Base-by-base conservation (phyloP, 805 yeast genomes). In the Ogataea kodamae region DNA sequence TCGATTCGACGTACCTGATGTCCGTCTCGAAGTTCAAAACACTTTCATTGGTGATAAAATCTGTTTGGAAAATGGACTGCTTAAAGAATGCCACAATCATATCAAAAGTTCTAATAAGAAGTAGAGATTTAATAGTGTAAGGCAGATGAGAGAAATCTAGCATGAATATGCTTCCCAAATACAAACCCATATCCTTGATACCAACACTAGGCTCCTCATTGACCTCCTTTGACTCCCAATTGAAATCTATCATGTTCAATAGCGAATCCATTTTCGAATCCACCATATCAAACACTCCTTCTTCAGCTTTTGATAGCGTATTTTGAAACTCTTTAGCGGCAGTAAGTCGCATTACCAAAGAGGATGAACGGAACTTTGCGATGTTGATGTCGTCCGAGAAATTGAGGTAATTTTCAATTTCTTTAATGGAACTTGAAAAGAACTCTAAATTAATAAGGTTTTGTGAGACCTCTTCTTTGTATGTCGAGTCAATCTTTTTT, bases 391-490 rank as follows among this genome's bases (percentile, higher is more conserved):
- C 51, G 12, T 37, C 30, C 9, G 61, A 49, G 29, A 25, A 45
- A 37, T 59, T 59, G 22, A 58, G 29, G 37, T 64, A 50, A 31
- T 64, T 62, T n/a, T 77, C 79, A 30, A 90, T 68, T 54, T 82
- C 88, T 33, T 67, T 66, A 7, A 89, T 73, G 36, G 95, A 86
- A 47, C 70, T 76, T 25, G 84, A 70, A 56, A 89, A 90, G 55
- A 84, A 86, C 54, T 90, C 96, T 49, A 90, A 64, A 55, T 92
- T 88, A 38, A 92, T 81, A 46, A 85, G 68, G 46, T 86, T 85
- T 63, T 92, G 97, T 0, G 96, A 81, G 17, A 87, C 73, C 46
- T 87, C 89, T 58, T 90, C 97, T 52, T 95, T 84, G 42, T 88
- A 83, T 9, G 81, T 74, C 2, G 88, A 71, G 45, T 76, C 72